A percentile compares a stretch with the other conserved stretches of the same genome.
Conservation (phyloP, 73 alveolate species). For the Halteria grandinella region DNA sequence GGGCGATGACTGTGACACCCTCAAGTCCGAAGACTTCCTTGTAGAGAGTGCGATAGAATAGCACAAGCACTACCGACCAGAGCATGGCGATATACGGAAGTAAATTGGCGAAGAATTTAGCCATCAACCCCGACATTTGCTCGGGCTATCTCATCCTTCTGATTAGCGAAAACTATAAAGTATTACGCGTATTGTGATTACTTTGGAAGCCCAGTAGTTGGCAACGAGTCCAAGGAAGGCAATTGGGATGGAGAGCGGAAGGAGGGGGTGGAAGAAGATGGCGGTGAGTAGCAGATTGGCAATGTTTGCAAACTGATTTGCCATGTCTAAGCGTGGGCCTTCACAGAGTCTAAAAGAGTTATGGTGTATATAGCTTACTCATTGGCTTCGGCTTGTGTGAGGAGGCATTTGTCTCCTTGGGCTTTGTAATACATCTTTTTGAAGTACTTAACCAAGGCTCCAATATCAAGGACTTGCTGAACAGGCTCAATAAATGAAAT, state of each 20-base stretch:
- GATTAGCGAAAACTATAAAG: conserved; percentile 48
- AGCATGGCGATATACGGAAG: conserved; percentile 51
- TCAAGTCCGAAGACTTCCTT: background rate
- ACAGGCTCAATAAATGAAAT: conserved; percentile 57
- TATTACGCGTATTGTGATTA: no score
- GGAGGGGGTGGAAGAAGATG: conserved; percentile 65
- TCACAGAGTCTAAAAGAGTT: no score
- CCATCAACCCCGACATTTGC: conserved; percentile 59
- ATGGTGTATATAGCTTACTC: no score
- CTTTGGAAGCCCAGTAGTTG: conserved; percentile 75
- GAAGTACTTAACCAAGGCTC: background rate
- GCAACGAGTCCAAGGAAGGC: conserved; percentile 51
- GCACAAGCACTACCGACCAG: conserved; percentile 3
- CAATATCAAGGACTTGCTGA: conserved; percentile 17
- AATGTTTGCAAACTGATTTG: conserved; percentile 57
- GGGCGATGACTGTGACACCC: no score
- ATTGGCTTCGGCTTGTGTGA: conserved; percentile 64
- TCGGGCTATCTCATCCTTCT: conserved; percentile 68
- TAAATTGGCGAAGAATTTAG: conserved; percentile 38
- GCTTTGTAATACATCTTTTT: conserved; percentile 27
- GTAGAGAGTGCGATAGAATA: conserved; percentile 5
- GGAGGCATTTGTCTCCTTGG: conserved; percentile 25
- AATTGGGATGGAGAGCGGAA: conserved; percentile 67
- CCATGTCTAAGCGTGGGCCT: conserved; percentile 69
- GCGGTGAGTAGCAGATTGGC: conserved; percentile 52